Evolutionary conservation across 768 basidiomycete genomes (phyloP).

Genomic region (Mycena filopes): DNA sequence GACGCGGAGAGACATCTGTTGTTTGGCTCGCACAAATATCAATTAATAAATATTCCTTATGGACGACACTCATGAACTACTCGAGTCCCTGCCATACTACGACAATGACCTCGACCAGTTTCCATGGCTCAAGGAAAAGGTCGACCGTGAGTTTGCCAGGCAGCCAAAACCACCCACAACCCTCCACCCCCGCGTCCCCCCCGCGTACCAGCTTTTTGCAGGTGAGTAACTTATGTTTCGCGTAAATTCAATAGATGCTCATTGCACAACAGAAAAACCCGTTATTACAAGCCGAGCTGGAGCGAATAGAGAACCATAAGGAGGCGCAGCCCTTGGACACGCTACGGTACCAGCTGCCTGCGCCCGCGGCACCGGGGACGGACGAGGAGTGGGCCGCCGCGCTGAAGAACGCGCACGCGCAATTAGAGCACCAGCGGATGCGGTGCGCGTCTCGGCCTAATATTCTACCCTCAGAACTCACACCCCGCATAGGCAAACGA

Average conservation of each 20-base stretch:
- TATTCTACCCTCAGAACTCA: neutral
- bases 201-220: slow-evolving; percentile 71
- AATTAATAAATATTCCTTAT: too few relatives aligned
- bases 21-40: too few relatives aligned
- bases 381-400: slow-evolving; percentile 84
- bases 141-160: slow-evolving; percentile 80
- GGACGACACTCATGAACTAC: slow-evolving; percentile 47
- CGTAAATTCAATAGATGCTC: slow-evolving; percentile 4
- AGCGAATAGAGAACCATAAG: slow-evolving; percentile 76
- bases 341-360: slow-evolving; percentile 78
- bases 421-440: slow-evolving; percentile 86
- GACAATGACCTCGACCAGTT: slow-evolving; percentile 90
- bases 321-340: slow-evolving; percentile 76
- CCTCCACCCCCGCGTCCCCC: slow-evolving; percentile 81
- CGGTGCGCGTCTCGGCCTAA: slow-evolving; percentile 63
- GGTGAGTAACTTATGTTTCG: slow-evolving; percentile 58
- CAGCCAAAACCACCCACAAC: slow-evolving; percentile 68
- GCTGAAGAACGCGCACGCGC: slow-evolving; percentile 80
- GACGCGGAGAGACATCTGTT: too few relatives aligned
- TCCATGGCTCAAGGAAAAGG: slow-evolving; percentile 77
- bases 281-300: slow-evolving; percentile 76
- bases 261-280: slow-evolving; percentile 65
- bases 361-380: slow-evolving; percentile 70
- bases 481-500: slow-evolving; percentile 70
- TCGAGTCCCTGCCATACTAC: slow-evolving; percentile 94